Conservation (phyloP, 495 filamentous ascomycete genomes). For the Penicillium paxilli region DNA sequence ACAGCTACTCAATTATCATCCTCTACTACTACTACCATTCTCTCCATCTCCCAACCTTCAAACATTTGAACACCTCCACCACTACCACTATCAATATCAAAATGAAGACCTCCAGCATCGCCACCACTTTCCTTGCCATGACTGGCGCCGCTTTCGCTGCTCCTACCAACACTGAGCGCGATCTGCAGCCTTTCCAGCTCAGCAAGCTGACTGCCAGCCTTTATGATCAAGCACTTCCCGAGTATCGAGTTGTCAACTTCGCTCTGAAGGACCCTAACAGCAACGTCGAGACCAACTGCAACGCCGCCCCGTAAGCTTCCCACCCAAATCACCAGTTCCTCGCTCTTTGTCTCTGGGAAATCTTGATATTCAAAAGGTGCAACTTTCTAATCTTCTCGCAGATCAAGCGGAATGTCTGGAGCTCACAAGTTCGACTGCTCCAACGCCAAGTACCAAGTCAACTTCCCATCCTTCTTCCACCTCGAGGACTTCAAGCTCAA, state of each 20-base stretch:
- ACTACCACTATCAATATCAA: no score
- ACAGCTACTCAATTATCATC: no score
- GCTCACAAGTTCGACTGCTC: neutral
- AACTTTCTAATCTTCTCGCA: neutral
- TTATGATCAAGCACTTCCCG: neutral
- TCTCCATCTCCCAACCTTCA: no score
- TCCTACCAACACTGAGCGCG: neutral
- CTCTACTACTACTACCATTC: no score
- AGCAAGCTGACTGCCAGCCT: neutral
- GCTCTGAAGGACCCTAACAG: neutral
- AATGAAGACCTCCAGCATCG: neutral
- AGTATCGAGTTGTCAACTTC: neutral
- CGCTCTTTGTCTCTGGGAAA: neutral
- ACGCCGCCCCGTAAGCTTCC: neutral
- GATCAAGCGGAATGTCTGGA: neutral
- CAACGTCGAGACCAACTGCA: neutral
- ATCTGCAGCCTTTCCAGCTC: neutral
- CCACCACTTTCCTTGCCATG: neutral
- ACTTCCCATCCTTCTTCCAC: neutral
- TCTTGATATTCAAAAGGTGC: neutral
- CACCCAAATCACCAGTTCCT: neutral
- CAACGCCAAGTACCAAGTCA: neutral
- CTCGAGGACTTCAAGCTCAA: neutral
- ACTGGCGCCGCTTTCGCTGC: neutral
- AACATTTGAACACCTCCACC: neutral